A percentile compares a stretch with the other conserved stretches of the same genome.
phyloP scores from a whole-genome alignment of 2,329 filamentous ascomycete species.

The Didymella glomerata region DNA sequence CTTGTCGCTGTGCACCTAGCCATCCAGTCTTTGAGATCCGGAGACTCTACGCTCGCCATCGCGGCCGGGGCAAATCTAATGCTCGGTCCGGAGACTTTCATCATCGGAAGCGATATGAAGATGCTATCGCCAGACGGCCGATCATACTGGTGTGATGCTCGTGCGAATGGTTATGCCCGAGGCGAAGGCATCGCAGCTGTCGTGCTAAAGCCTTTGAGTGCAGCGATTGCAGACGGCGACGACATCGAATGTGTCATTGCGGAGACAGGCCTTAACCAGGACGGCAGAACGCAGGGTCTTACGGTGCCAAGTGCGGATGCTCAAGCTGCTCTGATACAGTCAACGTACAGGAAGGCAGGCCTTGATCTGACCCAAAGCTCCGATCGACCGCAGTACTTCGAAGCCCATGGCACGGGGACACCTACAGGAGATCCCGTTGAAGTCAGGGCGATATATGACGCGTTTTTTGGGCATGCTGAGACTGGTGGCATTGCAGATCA shows the following conservation, averaged over 20 bases:
- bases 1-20: slow-evolving; percentile 43
- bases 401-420: slow-evolving; percentile 54
- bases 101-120: slow-evolving; percentile 37
- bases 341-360: slow-evolving; percentile 50
- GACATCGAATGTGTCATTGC: slow-evolving; percentile 53
- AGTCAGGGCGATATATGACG: slow-evolving; percentile 29
- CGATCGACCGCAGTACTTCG: slow-evolving; percentile 44
- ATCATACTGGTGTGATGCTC: slow-evolving; percentile 43
- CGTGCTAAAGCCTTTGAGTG: slow-evolving; percentile 60
- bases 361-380: slow-evolving; percentile 36
- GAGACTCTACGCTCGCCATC: slow-evolving; percentile 29
- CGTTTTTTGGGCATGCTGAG: slow-evolving; percentile 22
- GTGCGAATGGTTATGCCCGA: slow-evolving; percentile 61
- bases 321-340: slow-evolving; percentile 43
- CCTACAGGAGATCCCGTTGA: slow-evolving; percentile 44
- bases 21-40: slow-evolving; percentile 20
- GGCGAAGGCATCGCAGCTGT: slow-evolving; percentile 63
- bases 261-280: slow-evolving; percentile 49
- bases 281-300: slow-evolving; percentile 53
- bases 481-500: not conserved
- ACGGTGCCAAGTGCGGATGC: slow-evolving; percentile 57
- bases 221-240: slow-evolving; percentile 59
- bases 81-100: slow-evolving; percentile 27
- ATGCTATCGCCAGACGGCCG: slow-evolving; percentile 45
- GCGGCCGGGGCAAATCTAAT: slow-evolving; percentile 26